Evolutionary conservation across 768 basidiomycete genomes (phyloP), one percentile per base, ranked within the genome.

Genomic region (Rhodotorula graminis): DNA sequence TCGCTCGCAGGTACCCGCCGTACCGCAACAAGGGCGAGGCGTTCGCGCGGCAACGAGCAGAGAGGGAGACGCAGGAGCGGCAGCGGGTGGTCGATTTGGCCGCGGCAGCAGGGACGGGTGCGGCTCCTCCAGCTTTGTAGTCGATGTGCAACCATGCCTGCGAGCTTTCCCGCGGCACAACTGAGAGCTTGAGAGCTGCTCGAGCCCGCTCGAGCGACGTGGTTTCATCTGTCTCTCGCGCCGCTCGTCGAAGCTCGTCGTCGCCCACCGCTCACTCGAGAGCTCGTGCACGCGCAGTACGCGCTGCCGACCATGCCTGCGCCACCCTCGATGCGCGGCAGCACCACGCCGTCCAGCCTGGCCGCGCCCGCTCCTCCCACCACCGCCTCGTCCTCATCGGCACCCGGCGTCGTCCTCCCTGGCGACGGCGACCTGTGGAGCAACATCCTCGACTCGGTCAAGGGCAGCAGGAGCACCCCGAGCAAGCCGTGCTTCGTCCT

Each of bases 401-500:
- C 60, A 7, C 23, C 31, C 31, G 47, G 47, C 25, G 68, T 37
- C 21, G 49, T 50, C 16, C 57, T 56, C 31, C 57, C 62, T 0
- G 86, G 47, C 16, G 31, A 65, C 23, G 60, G 88, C 76, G 90
- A 94, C 77, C 83, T 97, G 53, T 98, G 95, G 95, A 90, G 88
- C 6, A 90, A 91, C 21, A 97, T 98, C 76, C 85, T 98, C 10
- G 88, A 93, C 81, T 88, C 89, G 21, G 89, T 95, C 37, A 90
- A 92, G 3, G 87, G 88, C 42, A 87, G 89, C 50, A 86, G 91
- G 65, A 87, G 89, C 19, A 90, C 88, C 78, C 90, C 90, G 25
- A 88, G 90, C 29, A 96, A 94, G 82, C 91, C 94, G 79, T 84
- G 95, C 40, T 83, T 98, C 58, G 77, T 97, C 2, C 86, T 97